Base-by-base conservation (phyloP, 2,329 filamentous ascomycete species). In the Xylaria sp. region DNA sequence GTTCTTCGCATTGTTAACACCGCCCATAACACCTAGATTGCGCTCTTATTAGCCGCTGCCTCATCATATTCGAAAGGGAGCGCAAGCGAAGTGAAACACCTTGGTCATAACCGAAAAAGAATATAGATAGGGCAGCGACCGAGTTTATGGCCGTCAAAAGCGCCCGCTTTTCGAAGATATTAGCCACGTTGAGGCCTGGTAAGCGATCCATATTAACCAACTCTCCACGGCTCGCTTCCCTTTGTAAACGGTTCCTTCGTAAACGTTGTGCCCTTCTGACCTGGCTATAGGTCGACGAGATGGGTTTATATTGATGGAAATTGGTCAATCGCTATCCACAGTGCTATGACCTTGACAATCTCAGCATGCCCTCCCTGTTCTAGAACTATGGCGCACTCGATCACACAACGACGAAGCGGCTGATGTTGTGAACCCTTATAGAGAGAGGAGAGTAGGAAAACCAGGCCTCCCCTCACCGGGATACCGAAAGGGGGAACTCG, bases 91-190 rank as follows among this genome's bases (percentile, higher is more conserved):
- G 25, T 23, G 47, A 18, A 83, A 74, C 1, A 53, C 84, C 85
- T 73, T 87, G 85, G 70, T 87, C 85, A 73, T 86, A 86, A 47
- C 84, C 90, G 73, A 91, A 91, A 82, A 92, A 91, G 78, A 91
- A 89, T 70, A 91, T 92, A 16, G 88, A 90, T 16, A 92, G 78
- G 1, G 84, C 89, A 0, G 90, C 89, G 16, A 91, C 81, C 57
- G 84, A 85, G 76, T 91, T 91, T 78, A 92, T 86, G 44, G 76
- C 77, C 13, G 75, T 72, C 35, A 79, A 72, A 5, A 79, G 73
- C 70, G 72, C 66, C 6, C 71, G 72, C 74, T 79, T 79, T 74
- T 79, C 75, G 50, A 78, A 68, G 69, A 76, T 60, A 65, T 79
- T 79, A 61, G 76, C 77, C 23, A 78, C 76, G 27, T 79, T 78